phyloP scores from a whole-genome alignment of 306 rosid genomes.

The Sechiopsis laciniata region DNA sequence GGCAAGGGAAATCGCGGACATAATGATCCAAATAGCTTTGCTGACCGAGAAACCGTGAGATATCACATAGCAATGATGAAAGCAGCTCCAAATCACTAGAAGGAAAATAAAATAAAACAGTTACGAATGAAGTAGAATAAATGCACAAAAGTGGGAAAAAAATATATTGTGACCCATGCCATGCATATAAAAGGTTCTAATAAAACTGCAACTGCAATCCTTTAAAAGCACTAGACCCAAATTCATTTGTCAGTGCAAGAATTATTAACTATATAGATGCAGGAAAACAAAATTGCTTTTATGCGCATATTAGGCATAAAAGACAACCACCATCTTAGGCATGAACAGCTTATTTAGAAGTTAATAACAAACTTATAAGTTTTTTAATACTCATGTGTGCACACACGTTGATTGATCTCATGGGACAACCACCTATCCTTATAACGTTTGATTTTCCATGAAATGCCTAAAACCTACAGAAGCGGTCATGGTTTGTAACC shows the following conservation, averaged over 20 bases:
- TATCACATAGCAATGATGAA: constrained; percentile 58
- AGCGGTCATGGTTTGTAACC: not conserved
- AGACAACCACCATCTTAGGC: not conserved
- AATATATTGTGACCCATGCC: not conserved
- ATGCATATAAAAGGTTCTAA: not conserved
- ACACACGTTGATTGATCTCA: not conserved
- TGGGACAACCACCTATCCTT: not conserved
- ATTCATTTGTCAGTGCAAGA: not conserved
- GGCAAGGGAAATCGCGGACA: constrained; percentile 79
- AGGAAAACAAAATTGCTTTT: not conserved
- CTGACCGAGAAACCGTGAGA: constrained; percentile 64
- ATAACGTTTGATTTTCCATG: not conserved
- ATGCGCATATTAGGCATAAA: not conserved
- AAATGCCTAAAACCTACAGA: not conserved
- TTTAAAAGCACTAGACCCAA: constrained; percentile 12
- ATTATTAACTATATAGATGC: not conserved
- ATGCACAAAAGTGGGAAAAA: not conserved
- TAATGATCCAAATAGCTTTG: constrained; percentile 80
- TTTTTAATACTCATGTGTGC: not conserved
- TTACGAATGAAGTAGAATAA: constrained; percentile 1
- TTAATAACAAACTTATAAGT: not conserved
- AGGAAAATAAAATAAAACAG: not conserved
- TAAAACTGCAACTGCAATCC: not conserved
- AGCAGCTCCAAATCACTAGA: constrained; percentile 78
- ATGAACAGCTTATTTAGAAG: not conserved